These are phyloP conservation scores for Gastrolobium bilobum DNA, from an alignment of 306 rosid species.

Conservation along the genomic window DNA sequence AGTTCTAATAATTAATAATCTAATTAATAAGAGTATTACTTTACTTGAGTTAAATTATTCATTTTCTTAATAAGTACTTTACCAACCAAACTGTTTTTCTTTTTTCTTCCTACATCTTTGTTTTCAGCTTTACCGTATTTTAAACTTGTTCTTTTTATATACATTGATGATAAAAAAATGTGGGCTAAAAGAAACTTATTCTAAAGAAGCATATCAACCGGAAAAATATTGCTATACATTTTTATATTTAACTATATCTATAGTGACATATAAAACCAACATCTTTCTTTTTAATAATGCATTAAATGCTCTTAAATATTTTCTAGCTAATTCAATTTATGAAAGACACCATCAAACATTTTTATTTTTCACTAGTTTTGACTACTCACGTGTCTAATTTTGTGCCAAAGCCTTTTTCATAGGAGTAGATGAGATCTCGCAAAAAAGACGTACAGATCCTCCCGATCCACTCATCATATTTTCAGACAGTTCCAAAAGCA, in stretches of 20 bases:
- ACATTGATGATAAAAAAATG: background rate
- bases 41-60: background rate
- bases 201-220: background rate
- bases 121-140: background rate
- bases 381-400: background rate
- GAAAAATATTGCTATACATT: background rate
- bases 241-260: too few relatives aligned
- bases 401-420: background rate
- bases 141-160: background rate
- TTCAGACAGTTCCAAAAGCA: too few relatives aligned
- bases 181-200: background rate
- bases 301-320: background rate
- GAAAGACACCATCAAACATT: background rate
- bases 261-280: too few relatives aligned
- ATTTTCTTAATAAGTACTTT: background rate
- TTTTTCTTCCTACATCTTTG: background rate
- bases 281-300: background rate
- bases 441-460: background rate
- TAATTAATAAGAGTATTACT: background rate
- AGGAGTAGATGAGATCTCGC: background rate
- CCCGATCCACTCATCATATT: too few relatives aligned
- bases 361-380: background rate
- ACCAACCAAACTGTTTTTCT: background rate
- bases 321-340: background rate
- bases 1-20: constrained; percentile 27